Conservation (phyloP, 495 filamentous ascomycete species). For the Lineolata rhizophorae region DNA sequence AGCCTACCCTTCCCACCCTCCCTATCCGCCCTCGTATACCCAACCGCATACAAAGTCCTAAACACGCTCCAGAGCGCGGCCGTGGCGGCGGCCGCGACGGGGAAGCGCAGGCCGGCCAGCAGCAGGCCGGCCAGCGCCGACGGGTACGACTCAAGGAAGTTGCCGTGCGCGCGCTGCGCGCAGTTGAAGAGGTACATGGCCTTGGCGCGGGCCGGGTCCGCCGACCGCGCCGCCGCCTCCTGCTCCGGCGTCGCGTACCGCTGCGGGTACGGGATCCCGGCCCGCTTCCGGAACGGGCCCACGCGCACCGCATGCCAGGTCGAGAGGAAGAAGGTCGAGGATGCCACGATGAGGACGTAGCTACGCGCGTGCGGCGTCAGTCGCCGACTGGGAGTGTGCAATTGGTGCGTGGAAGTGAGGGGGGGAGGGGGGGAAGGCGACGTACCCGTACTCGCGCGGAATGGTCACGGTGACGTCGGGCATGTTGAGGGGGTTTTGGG, state of each 20-base stretch:
- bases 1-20: constrained; percentile 10
- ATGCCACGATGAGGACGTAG: constrained; percentile 16
- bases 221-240: constrained; percentile 6
- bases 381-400: not conserved
- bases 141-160: constrained; percentile 20
- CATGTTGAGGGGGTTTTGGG: too few species aligned
- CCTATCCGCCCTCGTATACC: constrained; percentile 16
- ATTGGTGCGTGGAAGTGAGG: not conserved
- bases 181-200: constrained; percentile 21
- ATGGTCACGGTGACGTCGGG: not conserved
- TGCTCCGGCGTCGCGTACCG: constrained; percentile 16
- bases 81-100: constrained; percentile 9
- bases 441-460: constrained; percentile 1
- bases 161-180: constrained; percentile 21
- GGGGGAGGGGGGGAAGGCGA: not conserved
- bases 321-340: constrained; percentile 14
- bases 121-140: constrained; percentile 12
- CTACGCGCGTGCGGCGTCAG: constrained; percentile 3
- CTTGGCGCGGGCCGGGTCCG: constrained; percentile 10
- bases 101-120: constrained; percentile 17
- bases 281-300: constrained; percentile 15
- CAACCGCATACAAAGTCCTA: constrained; percentile 16
- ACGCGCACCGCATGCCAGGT: constrained; percentile 17
- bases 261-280: constrained; percentile 17
- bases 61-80: constrained; percentile 14